Evolutionary conservation across 176 grass and related monocot species (phyloP).

Genomic region (Cocos nucifera): DNA sequence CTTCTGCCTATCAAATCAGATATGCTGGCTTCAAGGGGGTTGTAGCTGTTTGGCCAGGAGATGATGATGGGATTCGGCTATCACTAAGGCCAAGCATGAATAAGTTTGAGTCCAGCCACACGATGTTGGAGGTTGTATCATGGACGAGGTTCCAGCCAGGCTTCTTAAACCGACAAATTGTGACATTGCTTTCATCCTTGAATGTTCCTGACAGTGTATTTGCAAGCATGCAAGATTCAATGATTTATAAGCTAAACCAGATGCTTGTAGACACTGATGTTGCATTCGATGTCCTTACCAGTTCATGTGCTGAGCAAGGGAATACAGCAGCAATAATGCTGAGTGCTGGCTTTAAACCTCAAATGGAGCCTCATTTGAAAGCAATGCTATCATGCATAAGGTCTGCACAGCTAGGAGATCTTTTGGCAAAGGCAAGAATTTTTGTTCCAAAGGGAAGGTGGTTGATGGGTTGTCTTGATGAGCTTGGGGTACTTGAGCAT

Average conservation of each 20-base stretch:
- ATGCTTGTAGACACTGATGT: conserved; percentile 46
- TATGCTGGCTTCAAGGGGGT: conserved; percentile 87
- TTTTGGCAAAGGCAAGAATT: conserved; percentile 62
- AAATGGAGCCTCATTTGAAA: conserved; percentile 68
- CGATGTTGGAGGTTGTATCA: conserved; percentile 59
- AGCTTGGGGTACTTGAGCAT: conserved; percentile 61
- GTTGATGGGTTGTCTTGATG: conserved; percentile 94
- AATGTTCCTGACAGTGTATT: conserved; percentile 55
- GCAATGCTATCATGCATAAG: conserved; percentile 76
- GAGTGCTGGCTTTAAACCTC: conserved; percentile 63
- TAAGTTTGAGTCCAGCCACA: conserved; percentile 71
- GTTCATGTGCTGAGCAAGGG: conserved; percentile 71
- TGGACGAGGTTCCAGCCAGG: conserved; percentile 86
- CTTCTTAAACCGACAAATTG: conserved; percentile 85
- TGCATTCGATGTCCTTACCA: conserved; percentile 68
- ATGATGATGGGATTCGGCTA: conserved; percentile 36
- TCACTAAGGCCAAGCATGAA: conserved; percentile 70
- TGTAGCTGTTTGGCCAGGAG: conserved; percentile 54
- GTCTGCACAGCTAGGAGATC: conserved; percentile 53
- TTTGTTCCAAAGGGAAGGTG: conserved; percentile 82
- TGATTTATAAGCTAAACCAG: conserved; percentile 57
- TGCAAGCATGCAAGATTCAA: conserved; percentile 47
- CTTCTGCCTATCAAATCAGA: conserved; percentile 90
- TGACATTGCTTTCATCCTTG: conserved; percentile 63
- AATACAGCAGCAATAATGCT: conserved; percentile 66